Evolutionary conservation across 192 early-diverging fungal species (phyloP).

Genomic region (Entomortierella lignicola): DNA sequence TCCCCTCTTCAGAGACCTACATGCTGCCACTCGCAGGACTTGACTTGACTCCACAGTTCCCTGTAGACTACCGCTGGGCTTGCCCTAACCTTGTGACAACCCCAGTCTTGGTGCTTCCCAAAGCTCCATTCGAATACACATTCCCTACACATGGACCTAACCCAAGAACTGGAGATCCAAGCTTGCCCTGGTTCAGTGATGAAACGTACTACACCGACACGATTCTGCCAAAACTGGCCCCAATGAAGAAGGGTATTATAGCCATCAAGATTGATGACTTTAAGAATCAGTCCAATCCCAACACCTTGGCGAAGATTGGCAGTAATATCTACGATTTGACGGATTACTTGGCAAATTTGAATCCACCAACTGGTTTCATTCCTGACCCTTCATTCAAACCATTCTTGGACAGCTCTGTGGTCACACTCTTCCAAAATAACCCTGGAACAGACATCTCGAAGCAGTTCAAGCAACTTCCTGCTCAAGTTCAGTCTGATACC

Average conservation of each 20-base stretch:
- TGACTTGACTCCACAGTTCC: slow-evolving; percentile 72
- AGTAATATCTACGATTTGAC: slow-evolving; percentile 77
- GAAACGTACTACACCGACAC: slow-evolving; percentile 51
- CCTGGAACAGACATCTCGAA: slow-evolving; percentile 63
- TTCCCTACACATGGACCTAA: slow-evolving; percentile 39
- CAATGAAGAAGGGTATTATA: slow-evolving; percentile 70
- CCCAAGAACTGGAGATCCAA: not conserved
- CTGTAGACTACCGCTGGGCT: slow-evolving; percentile 56
- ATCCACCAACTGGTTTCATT: slow-evolving; percentile 54
- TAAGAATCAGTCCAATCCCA: slow-evolving; percentile 56
- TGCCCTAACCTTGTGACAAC: slow-evolving; percentile 40
- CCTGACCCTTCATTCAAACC: slow-evolving; percentile 58
- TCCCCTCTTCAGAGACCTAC: slow-evolving; percentile 32
- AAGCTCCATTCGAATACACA: slow-evolving; percentile 15
- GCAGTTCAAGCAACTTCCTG: slow-evolving; percentile 50
- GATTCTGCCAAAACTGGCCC: slow-evolving; percentile 57
- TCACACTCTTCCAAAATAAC: slow-evolving; percentile 55
- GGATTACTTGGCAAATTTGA: slow-evolving; percentile 65
- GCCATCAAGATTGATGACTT: slow-evolving; percentile 76
- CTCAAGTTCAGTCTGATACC: slow-evolving; percentile 31
- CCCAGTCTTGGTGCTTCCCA: slow-evolving; percentile 13
- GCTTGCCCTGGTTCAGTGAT: slow-evolving; percentile 34
- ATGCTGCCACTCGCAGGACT: slow-evolving; percentile 61
- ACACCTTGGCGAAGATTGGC: slow-evolving; percentile 62
- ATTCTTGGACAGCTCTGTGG: slow-evolving; percentile 50